Evolutionary conservation across 768 basidiomycete species (phyloP).

Genomic region (Lentinula sp.): DNA sequence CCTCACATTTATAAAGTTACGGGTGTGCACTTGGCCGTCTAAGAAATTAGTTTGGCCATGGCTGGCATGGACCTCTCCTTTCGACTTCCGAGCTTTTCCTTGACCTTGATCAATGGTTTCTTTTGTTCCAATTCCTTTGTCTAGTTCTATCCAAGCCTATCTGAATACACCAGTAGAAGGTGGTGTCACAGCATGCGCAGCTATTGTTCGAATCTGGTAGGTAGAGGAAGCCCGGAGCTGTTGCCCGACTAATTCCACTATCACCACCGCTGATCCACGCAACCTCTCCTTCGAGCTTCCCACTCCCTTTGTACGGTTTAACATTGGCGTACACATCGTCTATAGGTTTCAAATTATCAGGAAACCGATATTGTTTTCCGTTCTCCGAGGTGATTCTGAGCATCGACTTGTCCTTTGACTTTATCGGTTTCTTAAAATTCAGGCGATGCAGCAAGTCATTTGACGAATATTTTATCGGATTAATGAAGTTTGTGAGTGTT

Average conservation of each 20-base stretch:
- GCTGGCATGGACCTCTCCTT: no score
- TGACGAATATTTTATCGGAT: background rate
- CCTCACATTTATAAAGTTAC: no score
- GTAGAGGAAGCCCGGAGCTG: background rate
- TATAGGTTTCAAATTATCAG: background rate
- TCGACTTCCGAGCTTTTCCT: no score
- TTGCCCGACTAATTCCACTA: slow-evolving; percentile 4
- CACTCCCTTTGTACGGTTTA: background rate
- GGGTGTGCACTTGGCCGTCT: no score
- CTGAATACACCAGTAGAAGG: no score
- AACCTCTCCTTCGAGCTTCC: background rate
- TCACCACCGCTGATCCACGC: background rate
- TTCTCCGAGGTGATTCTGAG: background rate
- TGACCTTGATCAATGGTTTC: no score
- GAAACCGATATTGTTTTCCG: background rate
- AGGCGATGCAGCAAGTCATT: background rate
- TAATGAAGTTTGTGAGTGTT: background rate
- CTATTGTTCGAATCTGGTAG: no score
- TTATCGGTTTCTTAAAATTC: background rate
- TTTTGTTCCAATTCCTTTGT: no score
- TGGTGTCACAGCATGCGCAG: no score
- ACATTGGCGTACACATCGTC: background rate
- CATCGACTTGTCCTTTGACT: background rate
- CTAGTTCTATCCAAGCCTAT: no score
- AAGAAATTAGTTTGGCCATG: no score